Conservation (phyloP, 164 flowering plant species). For the Magnolia changhungtana region DNA sequence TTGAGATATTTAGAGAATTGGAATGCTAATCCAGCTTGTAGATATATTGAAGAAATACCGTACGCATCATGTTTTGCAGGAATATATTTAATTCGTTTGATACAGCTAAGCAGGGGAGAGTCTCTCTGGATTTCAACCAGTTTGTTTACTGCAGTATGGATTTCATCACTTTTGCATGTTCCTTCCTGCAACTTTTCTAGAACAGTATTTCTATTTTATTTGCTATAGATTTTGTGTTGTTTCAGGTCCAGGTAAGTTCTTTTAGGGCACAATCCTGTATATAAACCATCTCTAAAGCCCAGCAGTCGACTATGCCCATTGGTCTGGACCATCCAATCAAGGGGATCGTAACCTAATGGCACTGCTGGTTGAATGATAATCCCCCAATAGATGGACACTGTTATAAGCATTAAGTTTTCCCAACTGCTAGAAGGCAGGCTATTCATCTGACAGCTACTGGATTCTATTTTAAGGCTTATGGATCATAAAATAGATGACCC, state of each 20-base stretch:
- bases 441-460: no score
- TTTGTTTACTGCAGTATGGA: conserved; percentile 72
- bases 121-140: conserved; percentile 77
- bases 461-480: no score
- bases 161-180: not conserved
- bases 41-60: not conserved
- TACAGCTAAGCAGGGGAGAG: conserved; percentile 72
- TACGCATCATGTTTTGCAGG: conserved; percentile 31
- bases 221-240: not conserved
- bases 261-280: not conserved
- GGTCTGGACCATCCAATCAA: not conserved
- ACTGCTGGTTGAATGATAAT: no score
- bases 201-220: not conserved
- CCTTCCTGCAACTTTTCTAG: not conserved
- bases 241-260: no score
- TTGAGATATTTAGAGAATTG: no score
- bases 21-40: not conserved
- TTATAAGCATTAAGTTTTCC: no score
- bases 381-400: no score
- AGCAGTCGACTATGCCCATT: not conserved
- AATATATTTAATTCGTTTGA: conserved; percentile 76
- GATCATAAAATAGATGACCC: no score
- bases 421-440: no score
- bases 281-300: not conserved
- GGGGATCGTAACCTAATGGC: no score